Conservation (phyloP, 2,329 filamentous ascomycete genomes). For the Trichophaea hybrida region DNA sequence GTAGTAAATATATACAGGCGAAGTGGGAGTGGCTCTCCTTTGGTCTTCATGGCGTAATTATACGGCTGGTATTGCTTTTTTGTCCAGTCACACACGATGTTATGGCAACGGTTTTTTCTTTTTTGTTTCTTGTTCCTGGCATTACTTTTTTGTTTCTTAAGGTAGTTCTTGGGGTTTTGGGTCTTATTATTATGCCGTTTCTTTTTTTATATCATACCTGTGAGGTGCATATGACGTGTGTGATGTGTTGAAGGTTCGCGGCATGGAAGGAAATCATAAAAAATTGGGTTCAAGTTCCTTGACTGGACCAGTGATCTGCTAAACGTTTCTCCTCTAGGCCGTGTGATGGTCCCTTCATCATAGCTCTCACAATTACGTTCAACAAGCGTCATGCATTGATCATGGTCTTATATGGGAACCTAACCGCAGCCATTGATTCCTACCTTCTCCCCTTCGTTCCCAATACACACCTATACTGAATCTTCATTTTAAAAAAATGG, state of each 20-base stretch:
- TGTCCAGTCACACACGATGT: background rate
- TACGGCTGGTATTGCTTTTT: constrained; percentile 11
- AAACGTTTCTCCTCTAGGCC: background rate
- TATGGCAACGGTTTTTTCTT: background rate
- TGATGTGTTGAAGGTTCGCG: background rate
- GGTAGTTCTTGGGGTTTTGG: constrained; percentile 4
- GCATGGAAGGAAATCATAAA: background rate
- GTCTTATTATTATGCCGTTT: background rate
- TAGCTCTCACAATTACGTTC: no score
- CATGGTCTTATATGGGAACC: no score
- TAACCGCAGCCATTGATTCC: background rate
- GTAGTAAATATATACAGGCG: constrained; percentile 1
- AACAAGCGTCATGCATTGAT: no score
- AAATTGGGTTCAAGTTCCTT: background rate
- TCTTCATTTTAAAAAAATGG: background rate
- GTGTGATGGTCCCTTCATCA: no score
- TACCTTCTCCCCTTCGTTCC: background rate
- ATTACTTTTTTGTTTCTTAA: background rate
- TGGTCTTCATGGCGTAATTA: constrained; percentile 15
- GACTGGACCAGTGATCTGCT: background rate
- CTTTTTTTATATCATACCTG: background rate
- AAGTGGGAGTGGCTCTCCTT: background rate
- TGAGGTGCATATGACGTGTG: background rate
- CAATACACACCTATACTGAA: no score
- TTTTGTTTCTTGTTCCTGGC: background rate